A percentile compares a stretch with the other conserved stretches of the same genome.
phyloP scores from a whole-genome alignment of 148 eudicot genomes.

The Salicornia ramosissima region DNA sequence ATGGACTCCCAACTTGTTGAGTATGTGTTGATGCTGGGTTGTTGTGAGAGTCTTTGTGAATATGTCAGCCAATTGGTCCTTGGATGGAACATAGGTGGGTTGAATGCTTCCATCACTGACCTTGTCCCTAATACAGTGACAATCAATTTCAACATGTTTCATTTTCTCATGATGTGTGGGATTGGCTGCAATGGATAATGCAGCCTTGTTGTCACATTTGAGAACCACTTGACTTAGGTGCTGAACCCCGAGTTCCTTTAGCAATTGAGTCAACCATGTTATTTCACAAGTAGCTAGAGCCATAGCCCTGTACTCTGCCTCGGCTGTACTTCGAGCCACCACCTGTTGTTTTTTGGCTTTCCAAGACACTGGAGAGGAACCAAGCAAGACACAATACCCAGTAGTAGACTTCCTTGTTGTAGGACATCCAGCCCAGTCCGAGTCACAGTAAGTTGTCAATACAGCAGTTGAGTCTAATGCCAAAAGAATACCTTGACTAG shows the following conservation, averaged over 20 bases:
- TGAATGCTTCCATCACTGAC: neutral
- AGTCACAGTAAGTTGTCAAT: neutral
- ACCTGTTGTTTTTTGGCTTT: neutral
- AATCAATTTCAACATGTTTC: too few relatives aligned
- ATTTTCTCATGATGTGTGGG: too few relatives aligned
- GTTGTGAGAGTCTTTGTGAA: neutral
- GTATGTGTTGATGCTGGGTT: neutral
- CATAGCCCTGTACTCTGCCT: neutral
- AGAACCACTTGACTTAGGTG: neutral
- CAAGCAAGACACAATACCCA: neutral
- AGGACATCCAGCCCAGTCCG: constrained; percentile 5
- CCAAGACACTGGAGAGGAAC: neutral
- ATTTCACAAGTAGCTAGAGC: neutral
- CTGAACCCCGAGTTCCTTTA: neutral
- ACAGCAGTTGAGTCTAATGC: neutral
- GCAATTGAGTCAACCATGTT: neutral
- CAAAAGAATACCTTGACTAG: neutral
- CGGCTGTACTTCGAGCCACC: neutral
- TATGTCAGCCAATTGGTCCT: neutral
- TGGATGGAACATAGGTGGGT: neutral
- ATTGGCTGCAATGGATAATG: too few relatives aligned
- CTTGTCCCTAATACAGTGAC: too few relatives aligned
- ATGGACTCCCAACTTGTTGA: neutral
- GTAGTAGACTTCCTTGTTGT: neutral
- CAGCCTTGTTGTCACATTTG: neutral